phyloP scores from a whole-genome alignment of 2,329 filamentous ascomycete genomes.

The Zymoseptoria tritici region DNA sequence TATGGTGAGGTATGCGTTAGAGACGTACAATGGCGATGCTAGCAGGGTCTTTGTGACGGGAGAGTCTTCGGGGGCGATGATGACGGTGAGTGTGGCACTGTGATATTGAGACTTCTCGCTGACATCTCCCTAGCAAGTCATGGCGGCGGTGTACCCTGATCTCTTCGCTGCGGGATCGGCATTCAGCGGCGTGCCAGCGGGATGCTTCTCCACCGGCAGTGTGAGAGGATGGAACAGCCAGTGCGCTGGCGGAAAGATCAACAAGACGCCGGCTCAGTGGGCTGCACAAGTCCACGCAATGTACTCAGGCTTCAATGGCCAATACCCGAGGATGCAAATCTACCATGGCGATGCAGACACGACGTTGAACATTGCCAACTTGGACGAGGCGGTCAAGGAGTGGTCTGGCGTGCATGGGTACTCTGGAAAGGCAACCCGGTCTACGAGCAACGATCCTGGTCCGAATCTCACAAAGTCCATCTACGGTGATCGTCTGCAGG shows the following conservation, averaged over 20 bases:
- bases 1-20: slow-evolving; percentile 52
- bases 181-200: slow-evolving; percentile 48
- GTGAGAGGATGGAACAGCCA: slow-evolving; percentile 45
- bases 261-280: slow-evolving; percentile 43
- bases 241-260: slow-evolving; percentile 44
- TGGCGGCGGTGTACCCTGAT: slow-evolving; percentile 47
- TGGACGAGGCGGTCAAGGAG: slow-evolving; percentile 48
- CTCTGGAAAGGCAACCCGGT: not conserved
- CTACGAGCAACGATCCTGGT: not conserved
- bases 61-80: slow-evolving; percentile 48
- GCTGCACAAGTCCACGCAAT: slow-evolving; percentile 41
- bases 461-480: not conserved
- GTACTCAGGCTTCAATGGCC: slow-evolving; percentile 47
- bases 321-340: slow-evolving; percentile 45
- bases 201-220: slow-evolving; percentile 44
- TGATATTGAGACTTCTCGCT: not conserved
- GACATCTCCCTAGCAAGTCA: slow-evolving; percentile 32
- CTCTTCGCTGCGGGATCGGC: slow-evolving; percentile 45
- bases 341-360: slow-evolving; percentile 49
- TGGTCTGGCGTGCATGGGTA: slow-evolving; percentile 46
- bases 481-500: not conserved
- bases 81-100: slow-evolving; percentile 32
- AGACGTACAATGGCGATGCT: slow-evolving; percentile 46
- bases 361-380: slow-evolving; percentile 40
- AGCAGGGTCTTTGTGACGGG: slow-evolving; percentile 50